Evolutionary conservation across 2,329 filamentous ascomycete species (phyloP), one percentile per base, ranked within the genome.

Genomic region (Xylariaceae sp.): DNA sequence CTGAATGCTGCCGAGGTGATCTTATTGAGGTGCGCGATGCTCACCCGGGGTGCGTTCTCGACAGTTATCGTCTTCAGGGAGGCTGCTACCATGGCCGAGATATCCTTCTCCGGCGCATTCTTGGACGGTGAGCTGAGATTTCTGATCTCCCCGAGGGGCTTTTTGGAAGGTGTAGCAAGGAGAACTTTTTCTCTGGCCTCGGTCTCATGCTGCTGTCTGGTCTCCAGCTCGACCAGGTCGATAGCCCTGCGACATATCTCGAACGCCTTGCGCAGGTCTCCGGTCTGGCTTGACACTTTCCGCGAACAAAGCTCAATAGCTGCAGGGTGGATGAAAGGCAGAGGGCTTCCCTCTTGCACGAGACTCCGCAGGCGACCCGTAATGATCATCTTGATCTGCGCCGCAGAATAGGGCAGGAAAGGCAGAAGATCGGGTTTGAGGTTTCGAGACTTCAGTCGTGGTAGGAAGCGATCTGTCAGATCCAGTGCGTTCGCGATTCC

Each of bases 401-500:
- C 60, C 5, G 87, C 86, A 3, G 80, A 89, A 61, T 98, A 98
- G 1, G 92, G 92, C 43, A 95, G 72, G 56, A 98, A 96, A 0
- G 90, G 85, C 2, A 98, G 74, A 3, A 96, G 72, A 30, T 84
- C 78, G 3, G 92, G 92, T 63, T 89, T 94, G 43, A 98, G 67
- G 49, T 93, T 93, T 50, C 88, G 85, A 14, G 88, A 80, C 65
- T 96, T 96, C 42, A 98, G 75, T 32, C 90, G 83, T 31, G 92
- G 92, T 14, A 98, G 71, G 49, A 95, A 94, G 8, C 92, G 84
- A 55, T 96, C 92, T 0, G 92, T 98, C 36, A 98, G 68, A 55
- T 98, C 92, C 34, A 98, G 70, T 4, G 92, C 92, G 52, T 98
- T 98, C 47, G 92, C 92, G 52, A 98, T 94, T 30, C 92, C 92